Evolutionary conservation across 805 yeast genomes (phyloP).

Genomic region (Cyberlindnera veronae): DNA sequence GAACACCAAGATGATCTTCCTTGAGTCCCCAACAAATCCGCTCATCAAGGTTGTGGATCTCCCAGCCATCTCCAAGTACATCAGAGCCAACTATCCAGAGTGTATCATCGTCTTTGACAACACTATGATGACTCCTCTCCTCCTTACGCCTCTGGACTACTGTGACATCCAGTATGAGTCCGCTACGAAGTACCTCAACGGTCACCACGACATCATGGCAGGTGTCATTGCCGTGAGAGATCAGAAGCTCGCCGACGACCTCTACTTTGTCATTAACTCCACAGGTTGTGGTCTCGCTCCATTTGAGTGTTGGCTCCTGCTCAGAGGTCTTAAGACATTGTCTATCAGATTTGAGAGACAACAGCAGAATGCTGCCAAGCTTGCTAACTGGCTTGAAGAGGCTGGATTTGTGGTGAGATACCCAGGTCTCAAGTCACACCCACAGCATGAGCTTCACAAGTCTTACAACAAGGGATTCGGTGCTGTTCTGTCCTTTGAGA

Average conservation of each 20-base stretch:
- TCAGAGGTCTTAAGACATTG: conserved; percentile 86
- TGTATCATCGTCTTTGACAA: conserved; percentile 83
- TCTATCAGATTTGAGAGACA: conserved; percentile 85
- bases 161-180: conserved; percentile 92
- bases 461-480: conserved; percentile 82
- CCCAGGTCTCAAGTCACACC: conserved; percentile 81
- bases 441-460: conserved; percentile 75
- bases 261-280: conserved; percentile 79
- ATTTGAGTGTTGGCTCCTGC: conserved; percentile 85
- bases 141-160: conserved; percentile 78
- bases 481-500: conserved; percentile 85
- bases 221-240: conserved; percentile 78
- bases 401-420: conserved; percentile 69
- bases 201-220: conserved; percentile 97
- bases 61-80: conserved; percentile 57
- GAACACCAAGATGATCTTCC: conserved; percentile 71
- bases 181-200: conserved; percentile 88
- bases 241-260: conserved; percentile 57
- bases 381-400: conserved; percentile 69
- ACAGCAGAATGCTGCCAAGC: conserved; percentile 70
- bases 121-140: conserved; percentile 94
- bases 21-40: conserved; percentile 94
- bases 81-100: conserved; percentile 65
- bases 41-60: conserved; percentile 84
- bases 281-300: conserved; percentile 92